Evolutionary conservation across 1,284 basidiomycete genomes (phyloP).

Genomic region (Leccinum cinnamomeum): DNA sequence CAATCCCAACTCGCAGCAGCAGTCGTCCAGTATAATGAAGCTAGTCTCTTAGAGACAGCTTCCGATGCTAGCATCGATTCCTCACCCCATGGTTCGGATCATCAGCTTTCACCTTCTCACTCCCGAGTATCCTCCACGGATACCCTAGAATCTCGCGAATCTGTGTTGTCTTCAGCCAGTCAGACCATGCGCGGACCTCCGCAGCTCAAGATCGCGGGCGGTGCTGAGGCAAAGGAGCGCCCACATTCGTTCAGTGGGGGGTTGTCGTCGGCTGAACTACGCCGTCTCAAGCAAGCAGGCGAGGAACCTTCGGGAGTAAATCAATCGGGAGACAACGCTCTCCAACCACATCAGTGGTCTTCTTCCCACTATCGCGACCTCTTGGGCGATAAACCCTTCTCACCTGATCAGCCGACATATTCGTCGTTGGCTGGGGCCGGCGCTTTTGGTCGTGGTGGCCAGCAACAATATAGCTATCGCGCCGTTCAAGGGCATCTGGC

Average conservation of each 20-base stretch:
- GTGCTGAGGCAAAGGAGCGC: slow-evolving; percentile 64
- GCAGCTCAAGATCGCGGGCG: slow-evolving; percentile 50
- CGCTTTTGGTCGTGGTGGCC: slow-evolving; percentile 37
- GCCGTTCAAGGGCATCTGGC: slow-evolving; percentile 39
- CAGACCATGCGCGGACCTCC: slow-evolving; percentile 55
- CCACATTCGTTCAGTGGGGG: slow-evolving; percentile 77
- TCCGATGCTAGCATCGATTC: slow-evolving; percentile 70
- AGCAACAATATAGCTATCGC: slow-evolving; percentile 52
- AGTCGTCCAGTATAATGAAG: slow-evolving; percentile 58
- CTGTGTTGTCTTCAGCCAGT: slow-evolving; percentile 48
- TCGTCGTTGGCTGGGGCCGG: slow-evolving; percentile 58
- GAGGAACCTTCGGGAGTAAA: slow-evolving; percentile 48
- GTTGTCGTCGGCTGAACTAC: slow-evolving; percentile 60
- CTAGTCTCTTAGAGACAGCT: slow-evolving; percentile 69
- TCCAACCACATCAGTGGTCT: slow-evolving; percentile 45
- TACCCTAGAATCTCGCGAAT: slow-evolving; percentile 60
- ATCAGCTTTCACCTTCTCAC: slow-evolving; percentile 62
- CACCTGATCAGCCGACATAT: slow-evolving; percentile 62
- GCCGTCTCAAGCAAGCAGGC: slow-evolving; percentile 67
- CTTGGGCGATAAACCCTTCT: slow-evolving; percentile 37
- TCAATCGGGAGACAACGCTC: slow-evolving; percentile 36
- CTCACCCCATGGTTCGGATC: slow-evolving; percentile 65
- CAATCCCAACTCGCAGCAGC: slow-evolving; percentile 55
- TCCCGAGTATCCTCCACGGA: slow-evolving; percentile 78
- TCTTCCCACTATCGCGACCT: slow-evolving; percentile 50